Evolutionary conservation across 176 grass and related monocot species (phyloP).

Genomic region (Areca catechu): DNA sequence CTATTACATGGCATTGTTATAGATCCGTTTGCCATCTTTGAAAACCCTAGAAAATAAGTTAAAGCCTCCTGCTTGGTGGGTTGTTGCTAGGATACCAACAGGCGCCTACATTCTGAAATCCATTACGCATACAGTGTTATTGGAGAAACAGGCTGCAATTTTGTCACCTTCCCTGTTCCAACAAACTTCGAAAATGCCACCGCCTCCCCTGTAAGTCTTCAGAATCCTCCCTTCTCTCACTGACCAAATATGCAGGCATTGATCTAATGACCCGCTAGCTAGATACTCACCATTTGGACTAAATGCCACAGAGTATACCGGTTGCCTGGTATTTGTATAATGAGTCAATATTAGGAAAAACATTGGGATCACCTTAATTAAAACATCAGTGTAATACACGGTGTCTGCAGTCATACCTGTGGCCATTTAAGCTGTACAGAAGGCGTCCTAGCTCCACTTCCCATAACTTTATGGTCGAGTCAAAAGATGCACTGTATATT

Average conservation of each 20-base stretch:
- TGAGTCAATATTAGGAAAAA: neutral
- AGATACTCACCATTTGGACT: constrained; percentile 85
- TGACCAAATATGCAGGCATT: constrained; percentile 91
- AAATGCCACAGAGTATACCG: constrained; percentile 93
- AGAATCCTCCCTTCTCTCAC: constrained; percentile 85
- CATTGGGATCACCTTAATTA: too few species aligned
- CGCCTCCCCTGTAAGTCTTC: constrained; percentile 80
- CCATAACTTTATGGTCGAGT: constrained; percentile 95
- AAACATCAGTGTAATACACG: too few species aligned
- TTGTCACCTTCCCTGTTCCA: constrained; percentile 99
- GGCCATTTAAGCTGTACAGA: constrained; percentile 80
- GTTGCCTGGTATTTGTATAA: constrained; percentile 42
- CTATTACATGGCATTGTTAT: too few species aligned
- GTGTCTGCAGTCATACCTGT: constrained; percentile 37
- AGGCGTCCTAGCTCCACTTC: constrained; percentile 70
- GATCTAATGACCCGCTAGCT: constrained; percentile 89
- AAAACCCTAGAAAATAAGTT: too few species aligned
- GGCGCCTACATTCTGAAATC: constrained; percentile 68
- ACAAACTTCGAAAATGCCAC: constrained; percentile 96
- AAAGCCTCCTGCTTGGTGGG: too few species aligned
- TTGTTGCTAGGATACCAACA: too few species aligned
- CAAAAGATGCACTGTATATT: constrained; percentile 68
- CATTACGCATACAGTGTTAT: constrained; percentile 83
- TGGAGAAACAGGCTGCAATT: constrained; percentile 88
- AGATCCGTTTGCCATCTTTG: too few species aligned